Evolutionary conservation across 306 rosid species (phyloP).

Genomic region (Psophocarpus tetragonolobus): DNA sequence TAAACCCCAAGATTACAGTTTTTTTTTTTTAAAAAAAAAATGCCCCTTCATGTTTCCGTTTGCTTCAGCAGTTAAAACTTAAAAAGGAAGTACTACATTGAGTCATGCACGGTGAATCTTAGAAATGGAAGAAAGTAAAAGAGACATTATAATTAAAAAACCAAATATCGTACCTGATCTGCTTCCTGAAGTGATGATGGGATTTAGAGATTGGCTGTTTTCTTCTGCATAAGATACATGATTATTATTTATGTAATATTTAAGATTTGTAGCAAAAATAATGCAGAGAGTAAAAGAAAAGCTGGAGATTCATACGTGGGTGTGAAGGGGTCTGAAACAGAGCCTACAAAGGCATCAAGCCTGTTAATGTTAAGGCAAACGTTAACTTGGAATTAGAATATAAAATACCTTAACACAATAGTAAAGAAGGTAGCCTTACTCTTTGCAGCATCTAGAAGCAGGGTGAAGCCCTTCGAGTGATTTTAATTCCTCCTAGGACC

Average conservation of each 20-base stretch:
- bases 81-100: background rate
- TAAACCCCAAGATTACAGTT: background rate
- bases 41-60: background rate
- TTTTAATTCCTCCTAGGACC: constrained; percentile 47
- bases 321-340: constrained; percentile 48
- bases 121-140: background rate
- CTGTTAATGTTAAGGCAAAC: constrained; percentile 34
- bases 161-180: constrained; percentile 31
- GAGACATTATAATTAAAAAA: background rate
- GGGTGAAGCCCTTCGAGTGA: constrained; percentile 49
- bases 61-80: background rate
- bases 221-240: constrained; percentile 32
- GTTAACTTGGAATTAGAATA: background rate
- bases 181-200: constrained; percentile 35
- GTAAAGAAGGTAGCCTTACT: constrained; percentile 29
- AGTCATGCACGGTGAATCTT: background rate
- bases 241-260: background rate
- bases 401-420: background rate
- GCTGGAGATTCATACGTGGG: constrained; percentile 37
- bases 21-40: background rate
- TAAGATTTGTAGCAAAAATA: background rate
- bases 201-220: constrained; percentile 27
- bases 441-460: constrained; percentile 53
- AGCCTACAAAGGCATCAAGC: constrained; percentile 41
- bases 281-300: background rate